A percentile compares a stretch with the other conserved stretches of the same genome.
Evolutionary conservation across 2,329 filamentous ascomycete genomes (phyloP).

Genomic region (Alternaria sp.): DNA sequence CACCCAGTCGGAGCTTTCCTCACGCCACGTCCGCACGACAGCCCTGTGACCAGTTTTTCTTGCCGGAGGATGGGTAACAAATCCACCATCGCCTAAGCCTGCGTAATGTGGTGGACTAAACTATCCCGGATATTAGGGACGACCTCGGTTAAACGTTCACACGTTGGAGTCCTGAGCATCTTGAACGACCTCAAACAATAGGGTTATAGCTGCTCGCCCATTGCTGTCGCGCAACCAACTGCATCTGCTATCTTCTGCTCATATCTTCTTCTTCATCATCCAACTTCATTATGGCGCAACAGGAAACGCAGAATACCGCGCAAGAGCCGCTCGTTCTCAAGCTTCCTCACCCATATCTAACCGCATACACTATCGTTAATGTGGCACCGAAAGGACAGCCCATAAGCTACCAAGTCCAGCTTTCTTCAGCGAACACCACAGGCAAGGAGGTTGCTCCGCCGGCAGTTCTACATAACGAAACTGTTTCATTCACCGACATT

Average conservation of each 20-base stretch:
- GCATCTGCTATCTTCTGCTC: slow-evolving; percentile 10
- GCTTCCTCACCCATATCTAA: slow-evolving; percentile 51
- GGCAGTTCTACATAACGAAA: slow-evolving; percentile 38
- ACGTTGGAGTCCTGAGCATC: slow-evolving; percentile 8
- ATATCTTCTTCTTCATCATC: not conserved
- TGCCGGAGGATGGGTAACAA: slow-evolving; percentile 22
- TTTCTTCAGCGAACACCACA: slow-evolving; percentile 28
- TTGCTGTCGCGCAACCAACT: not conserved
- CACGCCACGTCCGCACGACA: slow-evolving; percentile 6
- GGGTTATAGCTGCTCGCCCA: slow-evolving; percentile 5
- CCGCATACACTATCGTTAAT: slow-evolving; percentile 43
- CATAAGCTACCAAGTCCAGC: slow-evolving; percentile 30
- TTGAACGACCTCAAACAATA: slow-evolving; percentile 21
- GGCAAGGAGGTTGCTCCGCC: slow-evolving; percentile 36
- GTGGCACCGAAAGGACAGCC: slow-evolving; percentile 31
- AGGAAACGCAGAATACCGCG: slow-evolving; percentile 21
- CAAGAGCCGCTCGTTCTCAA: slow-evolving; percentile 42
- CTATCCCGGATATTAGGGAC: slow-evolving; percentile 16
- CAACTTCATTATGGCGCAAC: slow-evolving; percentile 30
- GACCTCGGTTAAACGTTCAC: slow-evolving; percentile 39
- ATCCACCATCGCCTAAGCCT: slow-evolving; percentile 32
- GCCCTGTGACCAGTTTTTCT: slow-evolving; percentile 10
- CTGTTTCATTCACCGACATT: slow-evolving; percentile 43
- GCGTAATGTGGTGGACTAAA: slow-evolving; percentile 28
- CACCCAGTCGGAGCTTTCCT: slow-evolving; percentile 31